Conservation (phyloP, 2,329 filamentous ascomycete species). For the Colletotrichum tanaceti region DNA sequence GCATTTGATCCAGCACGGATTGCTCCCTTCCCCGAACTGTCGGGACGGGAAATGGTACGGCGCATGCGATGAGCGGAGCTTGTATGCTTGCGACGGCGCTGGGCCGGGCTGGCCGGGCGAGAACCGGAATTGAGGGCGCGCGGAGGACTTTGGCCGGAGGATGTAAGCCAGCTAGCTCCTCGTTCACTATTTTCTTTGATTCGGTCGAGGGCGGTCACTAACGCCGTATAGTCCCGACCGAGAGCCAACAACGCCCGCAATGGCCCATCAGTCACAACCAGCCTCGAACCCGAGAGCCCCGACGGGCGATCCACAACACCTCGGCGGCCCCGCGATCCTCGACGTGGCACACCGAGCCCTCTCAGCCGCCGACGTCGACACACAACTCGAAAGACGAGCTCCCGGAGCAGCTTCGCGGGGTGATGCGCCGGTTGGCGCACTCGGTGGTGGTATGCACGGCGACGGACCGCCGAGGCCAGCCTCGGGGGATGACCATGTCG, state of each 20-base stretch:
- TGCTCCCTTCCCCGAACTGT: too few relatives aligned
- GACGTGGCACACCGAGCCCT: constrained; percentile 48
- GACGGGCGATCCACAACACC: constrained; percentile 28
- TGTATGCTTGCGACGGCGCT: constrained; percentile 42
- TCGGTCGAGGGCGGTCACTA: background rate
- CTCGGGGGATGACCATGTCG: constrained; percentile 69
- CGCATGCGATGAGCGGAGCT: constrained; percentile 48
- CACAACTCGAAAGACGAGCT: constrained; percentile 44
- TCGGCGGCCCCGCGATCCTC: constrained; percentile 6
- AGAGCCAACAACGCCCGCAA: background rate
- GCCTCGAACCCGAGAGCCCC: constrained; percentile 5
- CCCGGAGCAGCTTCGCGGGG: constrained; percentile 60
- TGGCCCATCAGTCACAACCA: constrained; percentile 2
- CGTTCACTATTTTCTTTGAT: background rate
- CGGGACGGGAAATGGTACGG: constrained; percentile 17
- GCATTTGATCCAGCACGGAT: background rate
- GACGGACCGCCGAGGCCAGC: constrained; percentile 47
- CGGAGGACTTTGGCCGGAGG: background rate
- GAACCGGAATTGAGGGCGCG: background rate
- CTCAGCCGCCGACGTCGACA: constrained; percentile 51
- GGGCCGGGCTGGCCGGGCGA: constrained; percentile 26
- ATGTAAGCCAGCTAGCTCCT: constrained; percentile 11
- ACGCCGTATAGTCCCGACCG: constrained; percentile 7
- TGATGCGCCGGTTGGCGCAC: constrained; percentile 66
- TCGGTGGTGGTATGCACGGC: constrained; percentile 68